Conservation (phyloP, 371 early-diverging fungal species). For the Syncephalastrum contaminatum region DNA sequence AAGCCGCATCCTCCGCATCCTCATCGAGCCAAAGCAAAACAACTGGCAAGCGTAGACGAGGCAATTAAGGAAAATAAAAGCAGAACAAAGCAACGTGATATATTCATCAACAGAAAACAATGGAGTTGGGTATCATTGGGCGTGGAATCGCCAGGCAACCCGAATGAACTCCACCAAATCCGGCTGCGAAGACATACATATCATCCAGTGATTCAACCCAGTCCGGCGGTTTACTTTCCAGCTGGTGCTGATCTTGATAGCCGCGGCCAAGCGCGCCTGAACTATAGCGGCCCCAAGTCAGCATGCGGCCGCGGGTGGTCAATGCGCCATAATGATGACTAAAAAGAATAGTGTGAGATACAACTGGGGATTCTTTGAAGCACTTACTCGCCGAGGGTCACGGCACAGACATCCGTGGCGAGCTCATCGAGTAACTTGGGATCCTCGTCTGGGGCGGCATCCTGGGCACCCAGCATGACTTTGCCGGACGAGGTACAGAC, state of each 20-base stretch:
- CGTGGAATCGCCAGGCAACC: slow-evolving; percentile 18
- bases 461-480: slow-evolving; percentile 10
- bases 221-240: background rate
- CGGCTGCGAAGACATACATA: slow-evolving; percentile 16
- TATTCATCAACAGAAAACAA: background rate
- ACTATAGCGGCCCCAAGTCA: slow-evolving; percentile 36
- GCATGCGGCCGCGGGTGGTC: slow-evolving; percentile 29
- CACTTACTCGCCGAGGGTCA: slow-evolving; percentile 22
- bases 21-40: slow-evolving; percentile 10
- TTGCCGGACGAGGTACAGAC: slow-evolving; percentile 12
- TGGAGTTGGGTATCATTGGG: background rate
- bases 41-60: slow-evolving; percentile 13
- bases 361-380: background rate
- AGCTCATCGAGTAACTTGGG: slow-evolving; percentile 5
- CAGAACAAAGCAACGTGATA: background rate
- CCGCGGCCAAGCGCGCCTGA: slow-evolving; percentile 38
- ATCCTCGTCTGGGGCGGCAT: background rate
- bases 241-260: slow-evolving; percentile 2
- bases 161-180: slow-evolving; percentile 16
- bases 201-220: slow-evolving; percentile 8
- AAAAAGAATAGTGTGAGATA: background rate
- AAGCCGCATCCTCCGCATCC: slow-evolving; percentile 6
- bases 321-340: slow-evolving; percentile 42
- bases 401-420: slow-evolving; percentile 15
- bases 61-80: background rate